Evolutionary conservation across 2,329 filamentous ascomycete species (phyloP).

Genomic region (Penicillium sp.): DNA sequence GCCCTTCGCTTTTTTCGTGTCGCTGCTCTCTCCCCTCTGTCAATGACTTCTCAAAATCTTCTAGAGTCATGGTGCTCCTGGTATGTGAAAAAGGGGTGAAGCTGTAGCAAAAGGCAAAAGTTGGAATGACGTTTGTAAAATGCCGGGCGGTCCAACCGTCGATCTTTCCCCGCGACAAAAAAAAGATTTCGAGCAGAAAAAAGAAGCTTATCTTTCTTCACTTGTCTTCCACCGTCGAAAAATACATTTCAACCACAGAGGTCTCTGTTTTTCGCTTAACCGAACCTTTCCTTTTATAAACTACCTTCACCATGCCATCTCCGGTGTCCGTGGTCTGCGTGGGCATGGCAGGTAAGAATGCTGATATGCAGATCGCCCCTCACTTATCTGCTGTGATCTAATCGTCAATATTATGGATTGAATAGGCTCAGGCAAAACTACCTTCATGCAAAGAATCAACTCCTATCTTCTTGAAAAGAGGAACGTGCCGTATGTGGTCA

Average conservation of each 20-base stretch:
- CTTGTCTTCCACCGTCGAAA: conserved; percentile 1
- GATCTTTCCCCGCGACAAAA: conserved; percentile 32
- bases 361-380: neutral
- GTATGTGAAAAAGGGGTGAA: conserved; percentile 10
- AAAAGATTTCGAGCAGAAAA: conserved; percentile 27
- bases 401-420: conserved; percentile 3
- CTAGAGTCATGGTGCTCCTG: conserved; percentile 52
- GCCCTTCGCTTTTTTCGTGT: conserved; percentile 38
- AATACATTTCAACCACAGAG: neutral
- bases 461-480: conserved; percentile 80
- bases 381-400: neutral
- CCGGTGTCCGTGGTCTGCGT: conserved; percentile 82
- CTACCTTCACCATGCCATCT: conserved; percentile 41
- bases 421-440: conserved; percentile 92
- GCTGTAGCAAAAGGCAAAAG: conserved; percentile 21
- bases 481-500: conserved; percentile 87
- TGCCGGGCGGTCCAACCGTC: conserved; percentile 30
- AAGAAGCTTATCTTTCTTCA: conserved; percentile 17
- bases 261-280: neutral
- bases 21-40: conserved; percentile 54
- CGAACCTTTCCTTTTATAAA: neutral
- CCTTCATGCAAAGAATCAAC: conserved; percentile 98
- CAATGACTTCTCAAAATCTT: conserved; percentile 76
- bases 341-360: conserved; percentile 78
- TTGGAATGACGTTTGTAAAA: conserved; percentile 33